Conservation (phyloP, 352 stramenopile genomes). For the Aphanomyces invadans region DNA sequence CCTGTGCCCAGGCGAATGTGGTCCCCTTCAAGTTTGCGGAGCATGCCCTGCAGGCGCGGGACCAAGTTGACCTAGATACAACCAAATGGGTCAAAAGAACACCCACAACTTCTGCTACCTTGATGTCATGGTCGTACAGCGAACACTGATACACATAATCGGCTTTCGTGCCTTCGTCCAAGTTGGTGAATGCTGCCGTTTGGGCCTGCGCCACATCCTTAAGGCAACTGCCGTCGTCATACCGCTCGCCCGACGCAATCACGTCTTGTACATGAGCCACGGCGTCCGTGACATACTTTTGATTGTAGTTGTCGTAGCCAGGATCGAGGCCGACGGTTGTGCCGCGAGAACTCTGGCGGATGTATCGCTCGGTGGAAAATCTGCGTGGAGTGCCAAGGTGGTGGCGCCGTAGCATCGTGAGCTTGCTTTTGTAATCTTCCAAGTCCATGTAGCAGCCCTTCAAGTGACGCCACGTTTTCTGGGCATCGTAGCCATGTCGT, state of each 20-base stretch:
- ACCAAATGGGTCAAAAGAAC: neutral
- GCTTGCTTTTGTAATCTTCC: constrained; percentile 66
- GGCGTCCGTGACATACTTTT: constrained; percentile 7
- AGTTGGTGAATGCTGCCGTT: constrained; percentile 7
- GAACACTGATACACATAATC: constrained; percentile 25
- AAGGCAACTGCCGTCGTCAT: constrained; percentile 19
- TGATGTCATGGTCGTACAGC: constrained; percentile 24
- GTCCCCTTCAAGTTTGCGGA: constrained; percentile 23
- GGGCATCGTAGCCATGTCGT: constrained; percentile 47
- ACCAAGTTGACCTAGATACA: constrained; percentile 16
- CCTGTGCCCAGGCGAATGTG: constrained; percentile 25
- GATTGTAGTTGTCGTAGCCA: constrained; percentile 17
- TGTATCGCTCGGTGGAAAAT: constrained; percentile 11
- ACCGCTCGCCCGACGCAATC: constrained; percentile 9
- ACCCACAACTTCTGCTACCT: neutral
- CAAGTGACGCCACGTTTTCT: constrained; percentile 50
- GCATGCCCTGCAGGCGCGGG: constrained; percentile 13
- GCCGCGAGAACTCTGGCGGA: neutral
- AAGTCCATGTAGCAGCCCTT: constrained; percentile 82
- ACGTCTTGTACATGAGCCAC: constrained; percentile 1
- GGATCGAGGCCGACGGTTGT: constrained; percentile 5
- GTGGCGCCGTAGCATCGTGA: constrained; percentile 30
- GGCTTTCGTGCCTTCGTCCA: constrained; percentile 22
- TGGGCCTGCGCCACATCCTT: constrained; percentile 1
- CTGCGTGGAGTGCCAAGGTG: neutral